These are phyloP conservation scores for Penicillium sp. DNA, from an alignment of 2,329 filamentous ascomycete genomes.

Conservation along the genomic window DNA sequence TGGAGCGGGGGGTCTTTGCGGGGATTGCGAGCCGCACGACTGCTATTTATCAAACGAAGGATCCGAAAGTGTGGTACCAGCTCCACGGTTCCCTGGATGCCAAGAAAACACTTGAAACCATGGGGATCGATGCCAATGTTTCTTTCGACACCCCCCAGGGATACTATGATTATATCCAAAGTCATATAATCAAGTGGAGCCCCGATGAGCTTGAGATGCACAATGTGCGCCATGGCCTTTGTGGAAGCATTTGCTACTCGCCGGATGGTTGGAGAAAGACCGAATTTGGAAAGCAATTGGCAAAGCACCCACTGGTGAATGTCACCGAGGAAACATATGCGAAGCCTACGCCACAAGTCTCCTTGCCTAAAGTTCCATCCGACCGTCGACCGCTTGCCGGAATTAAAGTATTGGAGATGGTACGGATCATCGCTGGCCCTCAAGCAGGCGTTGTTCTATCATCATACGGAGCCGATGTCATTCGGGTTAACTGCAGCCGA, in stretches of 20 bases:
- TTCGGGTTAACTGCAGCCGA: slow-evolving; percentile 47
- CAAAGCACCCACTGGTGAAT: slow-evolving; percentile 47
- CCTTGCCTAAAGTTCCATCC: slow-evolving; percentile 2
- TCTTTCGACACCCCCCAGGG: neutral
- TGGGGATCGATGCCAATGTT: slow-evolving; percentile 45
- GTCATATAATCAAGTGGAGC: slow-evolving; percentile 33
- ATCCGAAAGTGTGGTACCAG: slow-evolving; percentile 50
- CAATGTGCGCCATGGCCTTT: slow-evolving; percentile 44
- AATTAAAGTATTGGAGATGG: slow-evolving; percentile 51
- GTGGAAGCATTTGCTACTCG: slow-evolving; percentile 47
- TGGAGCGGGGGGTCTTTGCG: slow-evolving; percentile 39
- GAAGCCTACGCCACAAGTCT: slow-evolving; percentile 33
- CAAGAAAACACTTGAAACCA: slow-evolving; percentile 43
- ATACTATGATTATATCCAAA: slow-evolving; percentile 25
- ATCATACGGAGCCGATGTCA: slow-evolving; percentile 49
- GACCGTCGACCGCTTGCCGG: slow-evolving; percentile 41
- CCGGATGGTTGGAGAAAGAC: slow-evolving; percentile 47
- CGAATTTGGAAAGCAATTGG: slow-evolving; percentile 45
- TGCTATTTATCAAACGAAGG: slow-evolving; percentile 51
- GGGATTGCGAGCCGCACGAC: slow-evolving; percentile 43
- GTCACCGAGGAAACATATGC: slow-evolving; percentile 36
- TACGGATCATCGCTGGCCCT: slow-evolving; percentile 41
- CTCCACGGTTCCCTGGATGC: slow-evolving; percentile 53
- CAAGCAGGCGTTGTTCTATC: slow-evolving; percentile 44
- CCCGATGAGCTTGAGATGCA: slow-evolving; percentile 46